A percentile compares a stretch with the other conserved stretches of the same genome.
Evolutionary conservation across 768 basidiomycete genomes (phyloP).

Genomic region (Panus rudis): DNA sequence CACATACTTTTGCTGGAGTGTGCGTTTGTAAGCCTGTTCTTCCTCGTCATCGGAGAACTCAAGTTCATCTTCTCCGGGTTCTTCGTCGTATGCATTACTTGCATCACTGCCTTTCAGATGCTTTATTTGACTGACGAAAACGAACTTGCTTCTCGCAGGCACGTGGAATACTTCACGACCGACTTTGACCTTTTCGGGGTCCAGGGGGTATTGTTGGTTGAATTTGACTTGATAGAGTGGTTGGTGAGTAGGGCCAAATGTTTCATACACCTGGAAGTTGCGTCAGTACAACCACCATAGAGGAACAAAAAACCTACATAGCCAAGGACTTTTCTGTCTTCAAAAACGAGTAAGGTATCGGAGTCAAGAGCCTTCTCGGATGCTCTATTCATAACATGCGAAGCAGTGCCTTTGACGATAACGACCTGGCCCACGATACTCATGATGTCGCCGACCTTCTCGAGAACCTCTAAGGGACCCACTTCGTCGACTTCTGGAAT

Average conservation of each 20-base stretch:
- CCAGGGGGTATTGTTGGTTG: slow-evolving; percentile 54
- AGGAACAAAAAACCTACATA: slow-evolving; percentile 47
- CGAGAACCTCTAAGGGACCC: slow-evolving; percentile 55
- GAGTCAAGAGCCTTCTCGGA: slow-evolving; percentile 72
- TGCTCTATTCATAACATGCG: slow-evolving; percentile 33
- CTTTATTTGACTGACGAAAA: slow-evolving; percentile 70
- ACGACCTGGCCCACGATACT: slow-evolving; percentile 66
- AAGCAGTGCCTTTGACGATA: slow-evolving; percentile 59
- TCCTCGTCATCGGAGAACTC: slow-evolving; percentile 96
- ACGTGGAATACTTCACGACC: slow-evolving; percentile 76
- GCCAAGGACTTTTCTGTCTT: slow-evolving; percentile 84
- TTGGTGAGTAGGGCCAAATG: slow-evolving; percentile 88
- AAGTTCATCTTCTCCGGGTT: slow-evolving; percentile 80
- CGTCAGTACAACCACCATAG: slow-evolving; percentile 12
- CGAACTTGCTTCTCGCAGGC: slow-evolving; percentile 72
- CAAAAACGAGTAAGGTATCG: slow-evolving; percentile 86
- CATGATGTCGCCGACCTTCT: slow-evolving; percentile 73
- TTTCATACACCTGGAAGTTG: slow-evolving; percentile 72
- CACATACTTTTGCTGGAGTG: slow-evolving; percentile 59
- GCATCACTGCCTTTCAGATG: slow-evolving; percentile 85
- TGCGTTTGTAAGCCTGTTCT: slow-evolving; percentile 66
- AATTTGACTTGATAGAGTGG: slow-evolving; percentile 89
- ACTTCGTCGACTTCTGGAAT: slow-evolving; percentile 62
- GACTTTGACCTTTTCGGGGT: slow-evolving; percentile 45
- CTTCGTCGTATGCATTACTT: slow-evolving; percentile 91